Evolutionary conservation across 345 rosid species (phyloP).

Genomic region (Acer campestre): DNA sequence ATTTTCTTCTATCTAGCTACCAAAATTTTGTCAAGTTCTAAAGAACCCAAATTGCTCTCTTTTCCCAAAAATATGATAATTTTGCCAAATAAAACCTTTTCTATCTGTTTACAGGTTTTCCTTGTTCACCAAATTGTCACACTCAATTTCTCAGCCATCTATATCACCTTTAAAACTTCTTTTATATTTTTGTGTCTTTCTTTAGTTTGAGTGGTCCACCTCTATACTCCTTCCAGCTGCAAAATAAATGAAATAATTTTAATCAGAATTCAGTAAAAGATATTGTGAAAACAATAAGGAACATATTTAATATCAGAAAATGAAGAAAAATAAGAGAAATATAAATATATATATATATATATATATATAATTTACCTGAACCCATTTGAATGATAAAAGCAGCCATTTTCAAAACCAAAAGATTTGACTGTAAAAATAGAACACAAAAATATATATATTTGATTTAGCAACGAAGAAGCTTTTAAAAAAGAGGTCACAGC

Average conservation of each 20-base stretch:
- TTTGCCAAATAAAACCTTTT: no score
- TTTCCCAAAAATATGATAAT: constrained; percentile 1
- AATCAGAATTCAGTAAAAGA: constrained; percentile 10
- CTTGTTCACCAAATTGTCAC: constrained; percentile 20
- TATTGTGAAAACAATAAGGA: no score
- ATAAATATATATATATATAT: neutral
- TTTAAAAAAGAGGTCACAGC: neutral
- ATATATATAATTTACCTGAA: neutral
- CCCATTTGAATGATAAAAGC: neutral
- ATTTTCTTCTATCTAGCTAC: constrained; percentile 23
- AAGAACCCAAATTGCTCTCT: neutral
- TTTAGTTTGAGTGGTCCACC: constrained; percentile 24
- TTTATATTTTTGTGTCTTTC: no score
- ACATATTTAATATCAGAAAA: neutral
- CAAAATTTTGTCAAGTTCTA: neutral
- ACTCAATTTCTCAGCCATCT: constrained; percentile 27
- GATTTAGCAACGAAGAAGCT: neutral
- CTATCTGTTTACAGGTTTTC: neutral
- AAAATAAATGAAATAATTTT: constrained; percentile 7
- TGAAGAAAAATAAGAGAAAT: neutral
- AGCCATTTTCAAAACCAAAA: neutral
- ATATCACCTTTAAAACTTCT: neutral
- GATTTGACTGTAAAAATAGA: neutral
- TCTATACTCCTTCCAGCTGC: constrained; percentile 29
- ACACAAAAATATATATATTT: no score